Evolutionary conservation across 1,139 yeast genomes (phyloP).

Genomic region (Meyerozyma elateridarum): DNA sequence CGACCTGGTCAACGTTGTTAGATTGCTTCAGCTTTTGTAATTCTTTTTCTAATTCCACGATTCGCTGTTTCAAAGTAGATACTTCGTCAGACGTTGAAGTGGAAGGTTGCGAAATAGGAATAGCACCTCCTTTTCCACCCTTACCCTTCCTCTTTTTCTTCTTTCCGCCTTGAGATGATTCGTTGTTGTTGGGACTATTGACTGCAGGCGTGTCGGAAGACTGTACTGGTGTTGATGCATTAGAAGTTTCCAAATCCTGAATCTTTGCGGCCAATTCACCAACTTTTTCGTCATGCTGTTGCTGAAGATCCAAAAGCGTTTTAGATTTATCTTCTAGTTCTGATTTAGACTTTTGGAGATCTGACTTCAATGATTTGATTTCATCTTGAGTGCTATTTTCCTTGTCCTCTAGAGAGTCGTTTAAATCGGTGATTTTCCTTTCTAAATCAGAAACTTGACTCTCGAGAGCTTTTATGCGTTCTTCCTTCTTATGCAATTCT

Average conservation of each 20-base stretch:
- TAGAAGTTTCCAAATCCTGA: no score
- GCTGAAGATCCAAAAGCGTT: neutral
- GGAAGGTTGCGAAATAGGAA: no score
- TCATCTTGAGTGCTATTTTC: constrained; percentile 2
- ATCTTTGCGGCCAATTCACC: no score
- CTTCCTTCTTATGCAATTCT: constrained; percentile 11
- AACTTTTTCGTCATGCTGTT: no score
- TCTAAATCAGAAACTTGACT: constrained; percentile 8
- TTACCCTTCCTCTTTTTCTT: no score
- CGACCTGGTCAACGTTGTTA: constrained; percentile 4
- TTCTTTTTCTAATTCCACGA: constrained; percentile 16
- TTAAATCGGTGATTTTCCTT: constrained; percentile 6
- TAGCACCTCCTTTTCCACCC: no score
- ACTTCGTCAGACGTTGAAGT: no score
- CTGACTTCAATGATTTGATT: neutral
- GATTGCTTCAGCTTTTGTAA: neutral
- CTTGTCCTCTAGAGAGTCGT: constrained; percentile 3
- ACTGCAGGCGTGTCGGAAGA: no score
- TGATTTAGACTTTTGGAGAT: constrained; percentile 1
- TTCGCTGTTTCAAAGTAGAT: constrained; percentile 5
- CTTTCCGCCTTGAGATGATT: no score
- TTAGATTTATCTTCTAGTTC: neutral
- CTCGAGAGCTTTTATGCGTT: constrained; percentile 10
- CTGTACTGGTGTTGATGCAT: no score
- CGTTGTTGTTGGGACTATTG: no score